phyloP scores from a whole-genome alignment of 805 yeast species.

The Myxozyma monticola region DNA sequence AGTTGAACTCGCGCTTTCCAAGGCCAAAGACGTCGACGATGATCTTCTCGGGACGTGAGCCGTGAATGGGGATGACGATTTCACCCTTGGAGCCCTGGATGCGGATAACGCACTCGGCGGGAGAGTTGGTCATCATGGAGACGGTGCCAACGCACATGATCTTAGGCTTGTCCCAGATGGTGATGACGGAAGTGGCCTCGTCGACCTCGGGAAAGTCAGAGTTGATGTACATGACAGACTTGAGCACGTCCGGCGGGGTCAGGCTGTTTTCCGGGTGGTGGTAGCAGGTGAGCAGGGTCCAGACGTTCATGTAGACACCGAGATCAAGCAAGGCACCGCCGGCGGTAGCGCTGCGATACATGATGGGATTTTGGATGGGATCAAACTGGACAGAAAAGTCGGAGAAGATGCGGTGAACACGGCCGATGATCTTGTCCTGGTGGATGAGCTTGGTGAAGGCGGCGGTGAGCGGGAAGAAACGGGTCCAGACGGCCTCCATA shows the following conservation, averaged over 20 bases:
- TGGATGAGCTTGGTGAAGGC: constrained; percentile 43
- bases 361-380: constrained; percentile 40
- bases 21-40: constrained; percentile 4
- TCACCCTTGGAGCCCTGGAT: constrained; percentile 23
- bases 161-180: constrained; percentile 10
- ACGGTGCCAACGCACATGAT: constrained; percentile 14
- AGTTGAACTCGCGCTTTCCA: background rate
- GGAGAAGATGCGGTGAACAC: constrained; percentile 45
- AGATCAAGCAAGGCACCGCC: constrained; percentile 62
- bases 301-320: constrained; percentile 55
- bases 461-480: constrained; percentile 44
- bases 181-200: constrained; percentile 12
- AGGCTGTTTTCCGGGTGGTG: constrained; percentile 16
- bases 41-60: constrained; percentile 19
- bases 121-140: constrained; percentile 11
- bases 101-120: constrained; percentile 18
- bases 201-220: constrained; percentile 5
- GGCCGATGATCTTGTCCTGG: constrained; percentile 48
- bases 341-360: constrained; percentile 49
- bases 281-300: constrained; percentile 32
- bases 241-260: constrained; percentile 7
- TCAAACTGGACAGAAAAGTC: constrained; percentile 43
- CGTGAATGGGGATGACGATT: constrained; percentile 12
- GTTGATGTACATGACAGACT: constrained; percentile 1
- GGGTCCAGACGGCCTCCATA: constrained; percentile 62